These are phyloP conservation scores for Chrysophaeum taylorii DNA, from an alignment of 352 stramenopile genomes.

Conservation along the genomic window DNA sequence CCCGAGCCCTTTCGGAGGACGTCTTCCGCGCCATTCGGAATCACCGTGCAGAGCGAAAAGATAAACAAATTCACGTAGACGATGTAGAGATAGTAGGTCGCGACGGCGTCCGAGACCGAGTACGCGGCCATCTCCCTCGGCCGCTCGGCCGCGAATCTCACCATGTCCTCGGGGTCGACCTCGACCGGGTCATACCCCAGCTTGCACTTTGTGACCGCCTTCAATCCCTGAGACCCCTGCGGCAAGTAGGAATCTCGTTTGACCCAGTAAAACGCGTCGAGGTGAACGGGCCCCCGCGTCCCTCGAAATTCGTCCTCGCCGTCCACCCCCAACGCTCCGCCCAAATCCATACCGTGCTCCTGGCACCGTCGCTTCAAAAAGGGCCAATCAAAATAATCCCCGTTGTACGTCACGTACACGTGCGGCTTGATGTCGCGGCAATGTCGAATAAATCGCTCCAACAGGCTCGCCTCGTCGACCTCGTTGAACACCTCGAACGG, in stretches of 20 bases:
- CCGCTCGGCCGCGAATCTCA: constrained; percentile 79
- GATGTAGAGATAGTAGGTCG: constrained; percentile 98
- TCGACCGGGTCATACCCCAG: constrained; percentile 93
- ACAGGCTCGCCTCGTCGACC: constrained; percentile 35
- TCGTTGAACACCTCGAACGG: constrained; percentile 97
- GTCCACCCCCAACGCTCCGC: constrained; percentile 66
- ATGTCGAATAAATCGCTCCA: constrained; percentile 57
- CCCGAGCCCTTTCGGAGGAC: constrained; percentile 85
- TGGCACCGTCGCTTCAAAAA: constrained; percentile 86
- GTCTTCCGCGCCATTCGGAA: constrained; percentile 91
- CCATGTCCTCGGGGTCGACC: constrained; percentile 98
- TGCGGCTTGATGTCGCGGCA: constrained; percentile 80
- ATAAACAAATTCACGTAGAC: constrained; percentile 99
- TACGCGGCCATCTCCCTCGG: constrained; percentile 96
- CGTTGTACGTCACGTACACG: constrained; percentile 99
- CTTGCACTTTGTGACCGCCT: constrained; percentile 98
- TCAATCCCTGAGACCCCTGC: constrained; percentile 92
- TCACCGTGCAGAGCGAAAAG: constrained; percentile 98
- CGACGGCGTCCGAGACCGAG: constrained; percentile 98
- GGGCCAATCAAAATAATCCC: constrained; percentile 98
- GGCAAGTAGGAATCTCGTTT: constrained; percentile 98
- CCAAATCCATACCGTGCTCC: constrained; percentile 78
- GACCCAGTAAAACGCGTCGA: constrained; percentile 98
- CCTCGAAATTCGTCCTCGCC: constrained; percentile 25
- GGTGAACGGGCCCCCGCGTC: constrained; percentile 59